A percentile compares a stretch with the other conserved stretches of the same genome.
Conservation (phyloP, 1,284 basidiomycete species). For the Lentinus polychrous region DNA sequence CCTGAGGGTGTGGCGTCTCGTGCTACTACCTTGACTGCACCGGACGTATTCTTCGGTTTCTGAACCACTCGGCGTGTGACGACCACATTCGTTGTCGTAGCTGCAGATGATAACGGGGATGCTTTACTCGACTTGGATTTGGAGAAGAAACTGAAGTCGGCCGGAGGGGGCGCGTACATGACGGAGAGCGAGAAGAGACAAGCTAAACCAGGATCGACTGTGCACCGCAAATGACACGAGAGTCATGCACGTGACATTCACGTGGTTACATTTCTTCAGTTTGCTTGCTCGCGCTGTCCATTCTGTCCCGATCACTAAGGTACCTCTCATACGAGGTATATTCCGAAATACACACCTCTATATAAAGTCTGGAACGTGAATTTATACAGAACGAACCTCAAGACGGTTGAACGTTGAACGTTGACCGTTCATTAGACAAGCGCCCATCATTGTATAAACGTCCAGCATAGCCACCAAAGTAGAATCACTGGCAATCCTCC, state of each 20-base stretch:
- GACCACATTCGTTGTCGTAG: conserved; percentile 2
- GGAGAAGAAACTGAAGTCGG: conserved; percentile 9
- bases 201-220: not conserved
- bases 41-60: conserved; percentile 5
- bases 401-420: no score
- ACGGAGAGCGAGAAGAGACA: conserved; percentile 1
- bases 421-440: no score
- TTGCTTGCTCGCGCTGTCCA: no score
- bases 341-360: no score
- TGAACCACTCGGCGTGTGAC: conserved; percentile 7
- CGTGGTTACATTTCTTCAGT: no score
- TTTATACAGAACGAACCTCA: no score
- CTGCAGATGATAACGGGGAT: not conserved
- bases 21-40: conserved; percentile 20
- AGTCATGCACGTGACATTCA: not conserved
- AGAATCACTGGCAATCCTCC: no score
- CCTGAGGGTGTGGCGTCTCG: conserved; percentile 15
- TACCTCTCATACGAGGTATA: no score
- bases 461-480: no score
- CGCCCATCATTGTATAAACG: no score
- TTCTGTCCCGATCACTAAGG: no score
- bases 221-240: not conserved
- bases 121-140: conserved; percentile 4
- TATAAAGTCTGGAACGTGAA: no score
- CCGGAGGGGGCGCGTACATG: conserved; percentile 3